phyloP scores from a whole-genome alignment of 2,329 filamentous ascomycete genomes.

The Trichophyton verrucosum region DNA sequence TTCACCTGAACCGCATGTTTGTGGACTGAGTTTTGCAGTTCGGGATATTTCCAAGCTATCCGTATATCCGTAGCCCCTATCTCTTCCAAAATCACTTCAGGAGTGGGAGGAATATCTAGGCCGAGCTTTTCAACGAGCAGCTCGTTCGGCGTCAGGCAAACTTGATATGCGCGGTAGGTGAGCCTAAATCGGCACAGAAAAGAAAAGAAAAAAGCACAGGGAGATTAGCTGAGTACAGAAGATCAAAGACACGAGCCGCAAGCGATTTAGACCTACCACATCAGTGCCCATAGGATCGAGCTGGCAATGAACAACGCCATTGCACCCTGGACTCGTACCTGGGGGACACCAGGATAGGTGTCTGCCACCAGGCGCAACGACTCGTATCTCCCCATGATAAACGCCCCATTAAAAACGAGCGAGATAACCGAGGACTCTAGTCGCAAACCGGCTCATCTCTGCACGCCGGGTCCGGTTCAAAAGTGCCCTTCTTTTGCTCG shows the following conservation, averaged over 20 bases:
- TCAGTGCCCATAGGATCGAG: conserved; percentile 38
- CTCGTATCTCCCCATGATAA: conserved; percentile 32
- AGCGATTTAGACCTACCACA: conserved; percentile 29
- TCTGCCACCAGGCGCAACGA: conserved; percentile 34
- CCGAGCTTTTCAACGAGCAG: conserved; percentile 83
- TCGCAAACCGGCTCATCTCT: not conserved
- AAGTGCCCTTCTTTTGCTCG: not conserved
- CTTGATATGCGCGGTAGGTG: conserved; percentile 72
- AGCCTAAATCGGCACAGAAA: conserved; percentile 45
- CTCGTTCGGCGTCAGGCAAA: conserved; percentile 79
- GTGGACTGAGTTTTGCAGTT: conserved; percentile 54
- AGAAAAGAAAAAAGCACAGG: not conserved
- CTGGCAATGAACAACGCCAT: conserved; percentile 38
- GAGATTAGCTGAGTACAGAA: conserved; percentile 4
- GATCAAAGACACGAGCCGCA: not conserved
- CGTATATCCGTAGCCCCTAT: conserved; percentile 80
- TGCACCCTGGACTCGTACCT: conserved; percentile 36
- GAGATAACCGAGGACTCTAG: not conserved
- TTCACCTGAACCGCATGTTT: conserved; percentile 92
- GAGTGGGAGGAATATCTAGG: conserved; percentile 82
- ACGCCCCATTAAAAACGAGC: not conserved
- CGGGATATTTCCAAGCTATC: conserved; percentile 76
- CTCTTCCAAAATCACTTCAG: conserved; percentile 78
- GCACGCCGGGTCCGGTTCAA: not conserved
- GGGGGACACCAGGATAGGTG: conserved; percentile 35